These are phyloP conservation scores for Lipomyces lipofer DNA, from an alignment of 805 yeast genomes.

Conservation along the genomic window DNA sequence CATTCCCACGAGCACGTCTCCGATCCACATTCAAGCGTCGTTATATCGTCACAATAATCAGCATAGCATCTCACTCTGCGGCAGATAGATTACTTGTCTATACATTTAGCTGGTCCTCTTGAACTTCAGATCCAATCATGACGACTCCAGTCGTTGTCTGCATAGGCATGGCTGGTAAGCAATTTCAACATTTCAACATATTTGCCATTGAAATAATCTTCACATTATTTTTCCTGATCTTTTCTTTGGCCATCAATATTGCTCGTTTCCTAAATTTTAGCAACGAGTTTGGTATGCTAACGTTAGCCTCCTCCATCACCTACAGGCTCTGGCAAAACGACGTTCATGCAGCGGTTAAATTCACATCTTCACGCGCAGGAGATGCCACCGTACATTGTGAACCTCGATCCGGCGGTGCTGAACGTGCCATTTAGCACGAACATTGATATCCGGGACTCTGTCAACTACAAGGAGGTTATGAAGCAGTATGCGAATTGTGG, in stretches of 20 bases:
- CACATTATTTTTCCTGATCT: too few species aligned
- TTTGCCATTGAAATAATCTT: not conserved
- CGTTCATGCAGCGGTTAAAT: conserved; percentile 92
- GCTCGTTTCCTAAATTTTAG: too few species aligned
- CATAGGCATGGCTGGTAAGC: conserved; percentile 51
- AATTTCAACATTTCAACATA: not conserved
- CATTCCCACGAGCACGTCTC: too few species aligned
- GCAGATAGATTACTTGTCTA: too few species aligned
- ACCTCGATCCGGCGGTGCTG: conserved; percentile 93
- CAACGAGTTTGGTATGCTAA: not conserved
- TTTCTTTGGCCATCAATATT: too few species aligned
- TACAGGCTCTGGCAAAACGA: conserved; percentile 84
- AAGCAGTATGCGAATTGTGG: conserved; percentile 51
- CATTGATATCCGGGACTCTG: conserved; percentile 94
- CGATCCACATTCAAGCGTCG: too few species aligned
- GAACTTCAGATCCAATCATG: conserved; percentile 27
- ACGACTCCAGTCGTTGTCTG: conserved; percentile 48
- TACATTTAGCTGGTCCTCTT: too few species aligned
- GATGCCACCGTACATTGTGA: conserved; percentile 84
- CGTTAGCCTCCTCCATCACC: not conserved
- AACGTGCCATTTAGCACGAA: conserved; percentile 93
- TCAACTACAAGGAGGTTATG: conserved; percentile 95
- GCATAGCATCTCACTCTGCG: too few species aligned
- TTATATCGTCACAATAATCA: too few species aligned
- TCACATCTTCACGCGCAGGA: conserved; percentile 74